phyloP scores from a whole-genome alignment of 805 yeast genomes.

The Teunomyces stri region DNA sequence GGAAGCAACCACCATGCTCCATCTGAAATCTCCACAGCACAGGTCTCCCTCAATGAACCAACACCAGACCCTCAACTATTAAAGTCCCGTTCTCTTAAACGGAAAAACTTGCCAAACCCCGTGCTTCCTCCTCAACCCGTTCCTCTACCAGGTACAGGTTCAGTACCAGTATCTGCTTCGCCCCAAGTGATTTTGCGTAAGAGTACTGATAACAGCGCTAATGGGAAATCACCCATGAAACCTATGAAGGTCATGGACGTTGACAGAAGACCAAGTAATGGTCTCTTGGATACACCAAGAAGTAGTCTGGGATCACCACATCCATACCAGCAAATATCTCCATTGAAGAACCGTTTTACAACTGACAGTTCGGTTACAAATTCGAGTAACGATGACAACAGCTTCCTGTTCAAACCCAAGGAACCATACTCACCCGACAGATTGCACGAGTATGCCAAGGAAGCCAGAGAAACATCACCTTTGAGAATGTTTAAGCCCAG shows the following conservation, averaged over 20 bases:
- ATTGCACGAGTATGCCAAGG: slow-evolving; percentile 24
- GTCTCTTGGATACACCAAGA: slow-evolving; percentile 1
- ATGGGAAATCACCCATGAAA: slow-evolving; percentile 41
- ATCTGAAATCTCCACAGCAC: background rate
- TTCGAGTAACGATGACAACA: slow-evolving; percentile 11
- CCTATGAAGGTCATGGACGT: slow-evolving; percentile 39
- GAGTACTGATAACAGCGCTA: slow-evolving; percentile 26
- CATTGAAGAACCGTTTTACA: slow-evolving; percentile 4
- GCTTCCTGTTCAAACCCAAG: slow-evolving; percentile 14
- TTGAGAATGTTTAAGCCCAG: slow-evolving; percentile 18
- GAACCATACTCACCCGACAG: slow-evolving; percentile 10
- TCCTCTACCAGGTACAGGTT: background rate
- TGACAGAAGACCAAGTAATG: slow-evolving; percentile 12
- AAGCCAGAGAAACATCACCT: slow-evolving; percentile 21
- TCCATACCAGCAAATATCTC: slow-evolving; percentile 11
- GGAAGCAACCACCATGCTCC: background rate
- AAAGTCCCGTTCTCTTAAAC: slow-evolving; percentile 21
- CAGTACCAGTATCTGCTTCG: too few relatives aligned
- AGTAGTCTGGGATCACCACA: slow-evolving; percentile 1
- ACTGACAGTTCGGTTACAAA: background rate
- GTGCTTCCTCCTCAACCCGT: slow-evolving; percentile 18
- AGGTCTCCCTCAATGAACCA: slow-evolving; percentile 17
- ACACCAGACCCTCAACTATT: slow-evolving; percentile 19
- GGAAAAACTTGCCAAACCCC: slow-evolving; percentile 22
- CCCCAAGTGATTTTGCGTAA: too few relatives aligned